Evolutionary conservation across 208 protist species (phyloP).

Genomic region (Strigomonas culicis): DNA sequence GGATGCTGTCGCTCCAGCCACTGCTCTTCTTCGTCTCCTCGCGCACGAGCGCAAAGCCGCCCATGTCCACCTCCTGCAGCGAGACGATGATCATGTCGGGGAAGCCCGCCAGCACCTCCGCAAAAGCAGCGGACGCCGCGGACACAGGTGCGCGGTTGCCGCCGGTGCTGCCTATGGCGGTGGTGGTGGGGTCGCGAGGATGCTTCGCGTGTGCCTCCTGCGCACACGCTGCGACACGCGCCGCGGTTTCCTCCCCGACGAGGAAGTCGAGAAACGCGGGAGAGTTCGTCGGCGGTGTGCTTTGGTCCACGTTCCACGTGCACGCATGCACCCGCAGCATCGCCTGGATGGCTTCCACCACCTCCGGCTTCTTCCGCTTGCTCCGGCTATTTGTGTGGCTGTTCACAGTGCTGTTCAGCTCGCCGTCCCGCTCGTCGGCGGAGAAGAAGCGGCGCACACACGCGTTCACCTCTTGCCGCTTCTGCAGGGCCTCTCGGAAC

Average conservation of each 20-base stretch:
- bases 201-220: too few species aligned
- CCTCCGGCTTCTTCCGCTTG: neutral
- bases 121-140: slow-evolving; percentile 6
- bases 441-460: slow-evolving; percentile 32
- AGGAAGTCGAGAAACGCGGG: slow-evolving; percentile 42
- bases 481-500: slow-evolving; percentile 11
- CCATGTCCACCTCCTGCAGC: slow-evolving; percentile 87
- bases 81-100: slow-evolving; percentile 75
- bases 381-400: neutral
- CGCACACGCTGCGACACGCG: too few species aligned
- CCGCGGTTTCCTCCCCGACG: slow-evolving; percentile 26
- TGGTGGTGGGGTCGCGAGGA: slow-evolving; percentile 4
- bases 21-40: slow-evolving; percentile 61
- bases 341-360: slow-evolving; percentile 2
- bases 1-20: slow-evolving; percentile 65
- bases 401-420: neutral
- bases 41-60: slow-evolving; percentile 58
- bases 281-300: slow-evolving; percentile 30
- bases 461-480: slow-evolving; percentile 24
- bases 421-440: slow-evolving; percentile 12
- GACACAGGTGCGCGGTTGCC: too few species aligned
- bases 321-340: slow-evolving; percentile 57
- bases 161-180: neutral
- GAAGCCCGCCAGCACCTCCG: slow-evolving; percentile 33
- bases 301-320: slow-evolving; percentile 82